Conservation (phyloP, 2,329 filamentous ascomycete genomes). For the Ophiostoma quercus region DNA sequence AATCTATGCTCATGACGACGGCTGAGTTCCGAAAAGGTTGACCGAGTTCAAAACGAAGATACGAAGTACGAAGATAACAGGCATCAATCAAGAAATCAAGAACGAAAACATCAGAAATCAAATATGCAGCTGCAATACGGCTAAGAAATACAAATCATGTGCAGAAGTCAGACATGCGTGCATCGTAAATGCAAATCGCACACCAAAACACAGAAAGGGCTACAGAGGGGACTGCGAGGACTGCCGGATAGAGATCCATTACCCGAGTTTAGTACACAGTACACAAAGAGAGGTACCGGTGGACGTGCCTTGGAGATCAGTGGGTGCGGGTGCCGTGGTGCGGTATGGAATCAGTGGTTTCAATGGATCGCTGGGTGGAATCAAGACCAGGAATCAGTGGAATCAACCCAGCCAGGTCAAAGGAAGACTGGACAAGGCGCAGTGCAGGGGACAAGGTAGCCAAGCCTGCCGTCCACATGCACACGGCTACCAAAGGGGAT, state of each 20-base stretch:
- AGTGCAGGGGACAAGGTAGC: constrained; percentile 1
- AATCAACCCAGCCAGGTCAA: neutral
- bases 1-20: neutral
- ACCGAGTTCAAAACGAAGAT: neutral
- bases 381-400: neutral
- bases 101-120: too few species aligned
- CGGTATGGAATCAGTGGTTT: too few species aligned
- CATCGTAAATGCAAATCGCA: neutral
- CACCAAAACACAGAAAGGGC: neutral
- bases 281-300: neutral
- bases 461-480: neutral
- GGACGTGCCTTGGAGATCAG: neutral
- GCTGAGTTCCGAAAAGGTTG: neutral
- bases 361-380: neutral
- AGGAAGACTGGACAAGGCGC: neutral
- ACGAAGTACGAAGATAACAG: neutral
- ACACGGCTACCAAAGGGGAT: neutral
- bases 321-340: neutral
- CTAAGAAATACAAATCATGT: constrained; percentile 1
- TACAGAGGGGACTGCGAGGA: too few species aligned
- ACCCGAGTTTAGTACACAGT: neutral
- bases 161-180: neutral
- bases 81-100: neutral
- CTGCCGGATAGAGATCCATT: neutral
- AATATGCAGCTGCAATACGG: neutral